These are phyloP conservation scores for Ogataea nakhonphanomensis DNA, from an alignment of 805 yeast species.

Conservation along the genomic window DNA sequence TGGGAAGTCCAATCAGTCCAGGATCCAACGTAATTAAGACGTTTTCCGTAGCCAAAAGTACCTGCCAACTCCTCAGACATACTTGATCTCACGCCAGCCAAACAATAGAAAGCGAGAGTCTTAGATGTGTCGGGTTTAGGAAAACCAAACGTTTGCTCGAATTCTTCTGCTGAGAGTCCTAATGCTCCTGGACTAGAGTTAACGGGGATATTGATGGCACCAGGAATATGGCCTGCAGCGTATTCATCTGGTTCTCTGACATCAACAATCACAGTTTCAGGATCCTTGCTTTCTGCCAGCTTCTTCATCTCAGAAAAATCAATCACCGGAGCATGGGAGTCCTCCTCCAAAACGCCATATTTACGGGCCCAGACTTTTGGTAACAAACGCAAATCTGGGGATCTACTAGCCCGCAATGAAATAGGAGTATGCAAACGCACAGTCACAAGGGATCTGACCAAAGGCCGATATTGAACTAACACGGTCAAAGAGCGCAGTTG, in stretches of 20 bases:
- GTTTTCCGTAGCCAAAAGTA: conserved; percentile 79
- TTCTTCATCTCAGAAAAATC: conserved; percentile 34
- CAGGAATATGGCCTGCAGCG: conserved; percentile 73
- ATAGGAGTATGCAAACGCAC: neutral
- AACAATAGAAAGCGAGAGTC: conserved; percentile 84
- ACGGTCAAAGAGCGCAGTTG: conserved; percentile 4
- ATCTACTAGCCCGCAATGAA: conserved; percentile 1
- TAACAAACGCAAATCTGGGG: neutral
- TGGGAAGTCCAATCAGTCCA: conserved; percentile 75
- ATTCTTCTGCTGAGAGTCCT: conserved; percentile 73
- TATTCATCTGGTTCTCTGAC: conserved; percentile 88
- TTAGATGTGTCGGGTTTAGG: conserved; percentile 69
- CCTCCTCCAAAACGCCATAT: conserved; percentile 30
- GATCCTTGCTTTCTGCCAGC: conserved; percentile 42
- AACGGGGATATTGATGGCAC: conserved; percentile 82
- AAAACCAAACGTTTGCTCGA: conserved; percentile 76
- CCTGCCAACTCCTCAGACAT: conserved; percentile 90
- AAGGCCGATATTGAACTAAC: conserved; percentile 3
- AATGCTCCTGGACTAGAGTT: conserved; percentile 92
- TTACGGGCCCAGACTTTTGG: conserved; percentile 9
- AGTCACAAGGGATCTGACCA: conserved; percentile 1
- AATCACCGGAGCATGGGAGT: conserved; percentile 30
- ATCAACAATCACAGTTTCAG: conserved; percentile 65
- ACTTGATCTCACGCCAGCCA: conserved; percentile 87
- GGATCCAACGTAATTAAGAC: conserved; percentile 86